These are phyloP conservation scores for Pseudogymnoascus sp. DNA, from an alignment of 2,329 filamentous ascomycete genomes.

Conservation along the genomic window DNA sequence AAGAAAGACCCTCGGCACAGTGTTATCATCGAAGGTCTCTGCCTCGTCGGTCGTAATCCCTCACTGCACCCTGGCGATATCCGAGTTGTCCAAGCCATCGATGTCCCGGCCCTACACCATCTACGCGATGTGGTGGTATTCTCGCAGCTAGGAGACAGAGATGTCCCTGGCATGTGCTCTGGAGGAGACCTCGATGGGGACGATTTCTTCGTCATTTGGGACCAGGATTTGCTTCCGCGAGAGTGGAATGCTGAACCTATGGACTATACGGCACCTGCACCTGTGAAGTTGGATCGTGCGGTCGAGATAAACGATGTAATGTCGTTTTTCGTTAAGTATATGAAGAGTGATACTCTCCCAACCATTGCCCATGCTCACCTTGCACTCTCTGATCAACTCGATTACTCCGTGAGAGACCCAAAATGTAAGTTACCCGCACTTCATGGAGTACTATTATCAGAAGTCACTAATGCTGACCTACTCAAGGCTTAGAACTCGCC, in stretches of 20 bases:
- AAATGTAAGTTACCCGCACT: conserved; percentile 49
- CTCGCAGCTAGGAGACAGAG: conserved; percentile 72
- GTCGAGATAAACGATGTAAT: conserved; percentile 69
- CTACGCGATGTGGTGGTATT: conserved; percentile 83
- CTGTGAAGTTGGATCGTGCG: conserved; percentile 48
- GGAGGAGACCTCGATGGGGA: conserved; percentile 94
- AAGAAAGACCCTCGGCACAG: conserved; percentile 43
- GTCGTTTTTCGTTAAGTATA: conserved; percentile 82
- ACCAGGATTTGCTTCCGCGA: conserved; percentile 61
- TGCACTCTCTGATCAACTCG: conserved; percentile 60
- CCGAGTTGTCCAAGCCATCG: conserved; percentile 76
- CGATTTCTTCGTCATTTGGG: conserved; percentile 93
- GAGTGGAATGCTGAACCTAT: conserved; percentile 70
- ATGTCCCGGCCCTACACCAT: conserved; percentile 65
- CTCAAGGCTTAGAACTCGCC: conserved; percentile 59
- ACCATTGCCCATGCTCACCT: conserved; percentile 78
- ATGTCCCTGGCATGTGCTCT: conserved; percentile 89
- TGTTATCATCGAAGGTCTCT: conserved; percentile 65
- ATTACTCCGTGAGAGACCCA: conserved; percentile 54
- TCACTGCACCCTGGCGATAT: conserved; percentile 91
- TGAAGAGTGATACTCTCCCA: conserved; percentile 80
- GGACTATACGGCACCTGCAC: conserved; percentile 59
- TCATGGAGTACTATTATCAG: background rate
- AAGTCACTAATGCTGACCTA: conserved; percentile 12
- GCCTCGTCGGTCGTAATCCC: conserved; percentile 83